These are phyloP conservation scores for Paecilomyces niveus DNA, from an alignment of 2,329 filamentous ascomycete genomes.

Conservation along the genomic window DNA sequence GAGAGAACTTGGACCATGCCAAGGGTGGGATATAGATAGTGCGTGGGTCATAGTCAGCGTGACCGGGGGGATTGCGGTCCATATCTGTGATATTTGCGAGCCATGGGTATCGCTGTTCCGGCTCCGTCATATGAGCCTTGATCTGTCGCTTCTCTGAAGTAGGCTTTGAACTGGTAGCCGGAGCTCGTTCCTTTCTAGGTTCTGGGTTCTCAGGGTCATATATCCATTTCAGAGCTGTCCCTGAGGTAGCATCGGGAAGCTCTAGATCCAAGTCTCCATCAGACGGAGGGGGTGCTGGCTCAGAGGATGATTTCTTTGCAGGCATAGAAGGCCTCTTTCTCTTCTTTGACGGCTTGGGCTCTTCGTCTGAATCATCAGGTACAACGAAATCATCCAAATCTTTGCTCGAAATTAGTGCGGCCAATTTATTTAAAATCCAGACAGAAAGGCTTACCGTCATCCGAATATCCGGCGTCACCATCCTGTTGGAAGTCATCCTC, in stretches of 20 bases:
- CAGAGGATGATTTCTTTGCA: conserved; percentile 25
- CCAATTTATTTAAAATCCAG: not conserved
- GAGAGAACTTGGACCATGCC: conserved; percentile 76
- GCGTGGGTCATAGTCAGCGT: conserved; percentile 85
- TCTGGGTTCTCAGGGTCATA: conserved; percentile 57
- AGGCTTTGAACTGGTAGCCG: conserved; percentile 27
- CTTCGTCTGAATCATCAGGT: conserved; percentile 75
- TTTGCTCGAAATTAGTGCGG: conserved; percentile 22
- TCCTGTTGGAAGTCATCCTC: conserved; percentile 60
- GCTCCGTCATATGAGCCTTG: conserved; percentile 75
- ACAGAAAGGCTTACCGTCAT: conserved; percentile 41
- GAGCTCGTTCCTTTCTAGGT: conserved; percentile 42
- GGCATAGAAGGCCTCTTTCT: conserved; percentile 54
- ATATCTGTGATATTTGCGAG: conserved; percentile 79
- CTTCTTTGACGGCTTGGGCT: conserved; percentile 58
- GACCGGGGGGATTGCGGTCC: conserved; percentile 66
- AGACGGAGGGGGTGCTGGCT: conserved; percentile 45
- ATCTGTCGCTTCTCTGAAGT: conserved; percentile 36
- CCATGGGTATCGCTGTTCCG: conserved; percentile 84
- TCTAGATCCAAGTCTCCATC: conserved; percentile 52
- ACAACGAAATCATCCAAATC: conserved; percentile 86
- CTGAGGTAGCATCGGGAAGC: conserved; percentile 48
- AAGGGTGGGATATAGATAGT: conserved; percentile 82
- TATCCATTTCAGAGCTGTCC: conserved; percentile 77
- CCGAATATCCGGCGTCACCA: conserved; percentile 41